Percentiles rank a stretch among this genome's conserved stretches.
phyloP scores from a whole-genome alignment of 2,329 filamentous ascomycete species.

The Colletotrichum aenigma region DNA sequence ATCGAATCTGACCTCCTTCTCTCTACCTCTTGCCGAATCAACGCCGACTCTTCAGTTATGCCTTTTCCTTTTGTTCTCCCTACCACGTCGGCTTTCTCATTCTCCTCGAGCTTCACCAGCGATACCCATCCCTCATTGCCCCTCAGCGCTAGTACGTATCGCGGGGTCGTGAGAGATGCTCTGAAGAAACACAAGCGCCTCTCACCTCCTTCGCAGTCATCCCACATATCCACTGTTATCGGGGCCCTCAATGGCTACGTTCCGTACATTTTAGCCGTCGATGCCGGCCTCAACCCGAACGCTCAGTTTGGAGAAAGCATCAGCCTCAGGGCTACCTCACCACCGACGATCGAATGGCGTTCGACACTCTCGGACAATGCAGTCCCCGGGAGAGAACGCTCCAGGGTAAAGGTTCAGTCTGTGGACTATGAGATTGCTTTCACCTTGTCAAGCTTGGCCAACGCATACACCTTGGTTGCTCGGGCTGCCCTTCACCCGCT shows the following conservation, averaged over 20 bases:
- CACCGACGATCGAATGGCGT: slow-evolving; percentile 80
- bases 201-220: slow-evolving; percentile 70
- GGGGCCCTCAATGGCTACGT: slow-evolving; percentile 77
- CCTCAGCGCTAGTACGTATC: slow-evolving; percentile 79
- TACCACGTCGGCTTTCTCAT: slow-evolving; percentile 86
- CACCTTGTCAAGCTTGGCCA: slow-evolving; percentile 76
- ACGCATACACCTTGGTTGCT: slow-evolving; percentile 74
- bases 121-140: slow-evolving; percentile 89
- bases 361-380: slow-evolving; percentile 73
- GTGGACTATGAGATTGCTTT: slow-evolving; percentile 87
- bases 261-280: slow-evolving; percentile 81
- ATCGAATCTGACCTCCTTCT: background rate
- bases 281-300: slow-evolving; percentile 69
- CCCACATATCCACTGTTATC: slow-evolving; percentile 73
- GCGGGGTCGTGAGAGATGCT: slow-evolving; percentile 80
- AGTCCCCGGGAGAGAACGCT: slow-evolving; percentile 66
- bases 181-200: slow-evolving; percentile 91
- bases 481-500: slow-evolving; percentile 75
- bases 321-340: slow-evolving; percentile 65
- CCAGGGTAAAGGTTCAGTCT: slow-evolving; percentile 72
- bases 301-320: slow-evolving; percentile 63
- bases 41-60: slow-evolving; percentile 58
- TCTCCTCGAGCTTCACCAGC: slow-evolving; percentile 77
- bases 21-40: background rate
- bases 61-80: slow-evolving; percentile 88